Conservation (phyloP, 2,329 filamentous ascomycete genomes). For the Chrysosporium keratinophilum region DNA sequence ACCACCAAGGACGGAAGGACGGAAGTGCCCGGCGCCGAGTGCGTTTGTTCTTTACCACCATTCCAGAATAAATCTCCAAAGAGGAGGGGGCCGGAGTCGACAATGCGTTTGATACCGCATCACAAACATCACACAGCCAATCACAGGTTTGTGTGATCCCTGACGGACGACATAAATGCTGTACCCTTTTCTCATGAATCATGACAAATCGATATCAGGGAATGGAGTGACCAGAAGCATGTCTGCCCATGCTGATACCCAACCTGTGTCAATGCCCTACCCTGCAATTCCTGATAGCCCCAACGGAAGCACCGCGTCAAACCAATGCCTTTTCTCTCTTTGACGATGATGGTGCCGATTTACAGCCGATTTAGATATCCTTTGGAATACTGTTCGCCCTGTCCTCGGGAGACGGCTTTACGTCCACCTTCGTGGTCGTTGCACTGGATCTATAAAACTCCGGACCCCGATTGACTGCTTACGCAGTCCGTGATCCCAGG, state of each 20-base stretch:
- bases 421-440: no score
- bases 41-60: no score
- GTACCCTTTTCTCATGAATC: not conserved
- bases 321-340: not conserved
- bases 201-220: constrained; percentile 1
- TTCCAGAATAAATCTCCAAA: no score
- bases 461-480: no score
- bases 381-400: no score
- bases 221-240: not conserved
- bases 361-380: no score
- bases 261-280: constrained; percentile 8
- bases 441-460: no score
- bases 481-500: no score
- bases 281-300: not conserved
- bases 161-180: not conserved
- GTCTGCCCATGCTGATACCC: constrained; percentile 7
- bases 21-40: no score
- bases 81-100: no score
- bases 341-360: not conserved
- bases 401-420: no score
- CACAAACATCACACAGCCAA: not conserved
- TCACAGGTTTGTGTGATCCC: not conserved
- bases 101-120: not conserved
- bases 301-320: not conserved
- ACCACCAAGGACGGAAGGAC: no score